Base-by-base conservation (phyloP, 441 rosid genomes). In the Pelargonium exstipulatum region DNA sequence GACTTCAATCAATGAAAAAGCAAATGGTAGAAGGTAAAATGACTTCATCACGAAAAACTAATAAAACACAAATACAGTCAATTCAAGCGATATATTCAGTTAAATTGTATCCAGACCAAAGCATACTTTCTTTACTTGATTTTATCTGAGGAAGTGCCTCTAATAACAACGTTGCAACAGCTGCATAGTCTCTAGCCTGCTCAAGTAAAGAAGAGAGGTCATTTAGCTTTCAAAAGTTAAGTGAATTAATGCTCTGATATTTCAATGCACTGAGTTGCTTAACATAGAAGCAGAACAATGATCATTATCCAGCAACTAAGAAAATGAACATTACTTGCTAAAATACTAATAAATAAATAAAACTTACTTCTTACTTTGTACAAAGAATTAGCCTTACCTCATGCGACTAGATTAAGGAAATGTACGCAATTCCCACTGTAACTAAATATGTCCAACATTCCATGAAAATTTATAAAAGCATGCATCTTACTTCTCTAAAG, bases 121-220 rank as follows among this genome's bases (percentile, higher is more conserved):
- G 4, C 89, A 69, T 90, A 95, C 98, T 83, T 76, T 81, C 89
- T 76, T 70, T 81, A 46, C 73, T 82, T 53, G 87, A 84, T 74
- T 84, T 86, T 78, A 85, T 73, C 48, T 90, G 81, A 76, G 99
- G 95, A 74, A 95, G 88, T 66, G 83, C 86, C 79, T 87, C 93
- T 84, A 90, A 71, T 80, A 95, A 83, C 80, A 84, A 87, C 55
- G 98, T 86, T 70, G 87, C 79, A 69, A 92, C 88, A 58, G 85
- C 82, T 58, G 98, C 96, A 75, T 90, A 84, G 79, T 92, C 95
- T 37, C 80, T 62, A 55, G 96, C 98, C 99, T 95, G 88, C 71
- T 57, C 61, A 43, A 76, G 74, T 70, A 61, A 58, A 63, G 20
- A 35, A 75, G 0, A 65, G 32, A 26, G 3, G 65, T 35, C 48